Evolutionary conservation across 2,329 filamentous ascomycete species (phyloP).

Genomic region (Zalaria obscura): DNA sequence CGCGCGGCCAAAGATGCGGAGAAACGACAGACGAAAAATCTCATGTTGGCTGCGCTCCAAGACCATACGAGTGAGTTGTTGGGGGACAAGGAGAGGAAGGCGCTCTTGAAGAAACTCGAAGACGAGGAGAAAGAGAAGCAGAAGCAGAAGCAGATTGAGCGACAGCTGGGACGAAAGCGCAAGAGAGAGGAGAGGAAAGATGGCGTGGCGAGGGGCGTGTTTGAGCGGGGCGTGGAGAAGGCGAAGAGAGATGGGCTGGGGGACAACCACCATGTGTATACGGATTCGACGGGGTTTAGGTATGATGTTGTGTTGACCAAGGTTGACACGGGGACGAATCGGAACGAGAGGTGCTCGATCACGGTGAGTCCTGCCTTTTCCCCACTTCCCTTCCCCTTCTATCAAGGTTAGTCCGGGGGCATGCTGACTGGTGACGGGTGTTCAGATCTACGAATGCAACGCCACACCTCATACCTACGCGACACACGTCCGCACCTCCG

Average conservation of each 20-base stretch:
- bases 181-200: constrained; percentile 1
- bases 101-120: constrained; percentile 8
- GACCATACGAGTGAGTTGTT: neutral
- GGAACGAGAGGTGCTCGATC: constrained; percentile 45
- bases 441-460: constrained; percentile 54
- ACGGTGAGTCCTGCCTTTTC: constrained; percentile 33
- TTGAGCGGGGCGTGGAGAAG: constrained; percentile 12
- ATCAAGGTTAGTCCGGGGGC: constrained; percentile 5
- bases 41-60: neutral
- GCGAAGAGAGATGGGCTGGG: constrained; percentile 14
- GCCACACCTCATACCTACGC: constrained; percentile 46
- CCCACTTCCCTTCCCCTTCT: constrained; percentile 3
- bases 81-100: neutral
- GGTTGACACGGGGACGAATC: constrained; percentile 29
- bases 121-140: constrained; percentile 16
- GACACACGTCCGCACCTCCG: constrained; percentile 28
- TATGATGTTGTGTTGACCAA: constrained; percentile 51
- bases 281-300: constrained; percentile 45
- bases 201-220: constrained; percentile 6
- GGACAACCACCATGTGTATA: constrained; percentile 50
- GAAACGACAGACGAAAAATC: constrained; percentile 12
- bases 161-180: constrained; percentile 7
- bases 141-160: constrained; percentile 14
- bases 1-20: constrained; percentile 13
- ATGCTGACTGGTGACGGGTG: constrained; percentile 10